phyloP scores from a whole-genome alignment of 1,284 basidiomycete genomes.

The Irpex rosettiformis region DNA sequence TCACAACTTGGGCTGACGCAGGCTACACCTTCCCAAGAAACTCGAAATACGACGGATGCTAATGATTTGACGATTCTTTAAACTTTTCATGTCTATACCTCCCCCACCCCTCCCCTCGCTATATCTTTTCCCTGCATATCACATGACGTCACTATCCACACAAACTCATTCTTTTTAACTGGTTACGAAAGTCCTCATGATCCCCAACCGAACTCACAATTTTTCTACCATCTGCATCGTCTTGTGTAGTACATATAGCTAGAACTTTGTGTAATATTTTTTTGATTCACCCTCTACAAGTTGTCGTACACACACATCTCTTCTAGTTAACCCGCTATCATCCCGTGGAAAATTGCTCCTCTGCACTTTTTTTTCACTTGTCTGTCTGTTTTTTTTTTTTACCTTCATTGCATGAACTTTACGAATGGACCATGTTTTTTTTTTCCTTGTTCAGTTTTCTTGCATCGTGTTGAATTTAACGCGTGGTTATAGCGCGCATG shows the following conservation, averaged over 20 bases:
- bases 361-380: too few species aligned
- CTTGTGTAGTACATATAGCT: background rate
- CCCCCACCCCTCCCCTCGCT: background rate
- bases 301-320: too few species aligned
- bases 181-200: background rate
- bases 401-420: background rate
- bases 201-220: background rate
- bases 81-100: background rate
- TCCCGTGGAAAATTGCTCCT: too few species aligned
- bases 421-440: background rate
- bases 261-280: background rate
- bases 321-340: too few species aligned
- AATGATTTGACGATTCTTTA: slow-evolving; percentile 19
- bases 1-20: slow-evolving; percentile 71
- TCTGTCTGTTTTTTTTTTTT: background rate
- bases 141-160: background rate
- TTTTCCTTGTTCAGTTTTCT: background rate
- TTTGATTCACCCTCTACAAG: too few species aligned
- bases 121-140: slow-evolving; percentile 5
- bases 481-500: background rate
- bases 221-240: background rate
- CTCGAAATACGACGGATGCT: slow-evolving; percentile 48
- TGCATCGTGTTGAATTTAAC: background rate
- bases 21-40: slow-evolving; percentile 71
- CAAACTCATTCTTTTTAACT: background rate